Conservation (phyloP, 495 filamentous ascomycete genomes). For the Hyaloscypha hepaticicola region DNA sequence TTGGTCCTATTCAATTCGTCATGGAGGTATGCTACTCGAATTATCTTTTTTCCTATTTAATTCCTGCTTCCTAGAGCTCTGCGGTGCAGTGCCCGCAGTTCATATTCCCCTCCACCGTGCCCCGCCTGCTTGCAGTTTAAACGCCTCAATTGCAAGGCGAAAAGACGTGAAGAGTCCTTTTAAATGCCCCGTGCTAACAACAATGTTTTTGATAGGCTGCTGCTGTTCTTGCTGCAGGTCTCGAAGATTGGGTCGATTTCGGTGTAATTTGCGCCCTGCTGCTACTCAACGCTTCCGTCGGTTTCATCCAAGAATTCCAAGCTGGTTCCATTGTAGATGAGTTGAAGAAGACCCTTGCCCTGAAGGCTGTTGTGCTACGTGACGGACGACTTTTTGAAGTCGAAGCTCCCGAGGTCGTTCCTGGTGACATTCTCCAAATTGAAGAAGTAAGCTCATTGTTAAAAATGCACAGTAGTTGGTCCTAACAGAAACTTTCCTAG, state of each 20-base stretch:
- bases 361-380: slow-evolving; percentile 82
- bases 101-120: background rate
- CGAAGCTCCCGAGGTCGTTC: slow-evolving; percentile 75
- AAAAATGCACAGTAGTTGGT: background rate
- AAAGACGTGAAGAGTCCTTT: slow-evolving; percentile 12
- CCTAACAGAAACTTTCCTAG: slow-evolving; percentile 30
- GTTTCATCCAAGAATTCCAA: slow-evolving; percentile 87
- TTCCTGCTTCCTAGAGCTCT: slow-evolving; percentile 5
- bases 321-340: slow-evolving; percentile 91
- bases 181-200: slow-evolving; percentile 18
- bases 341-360: slow-evolving; percentile 84
- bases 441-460: slow-evolving; percentile 60
- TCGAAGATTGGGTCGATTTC: slow-evolving; percentile 80
- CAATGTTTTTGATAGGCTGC: slow-evolving; percentile 51
- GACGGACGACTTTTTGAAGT: slow-evolving; percentile 70
- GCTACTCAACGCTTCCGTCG: slow-evolving; percentile 78
- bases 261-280: slow-evolving; percentile 75
- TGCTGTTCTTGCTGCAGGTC: slow-evolving; percentile 72
- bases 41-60: background rate
- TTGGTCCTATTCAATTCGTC: slow-evolving; percentile 90
- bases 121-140: background rate
- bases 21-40: slow-evolving; percentile 68
- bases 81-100: background rate
- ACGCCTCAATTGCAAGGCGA: slow-evolving; percentile 17
- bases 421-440: slow-evolving; percentile 84